phyloP scores from a whole-genome alignment of 768 basidiomycete species.

The Holtermanniella nyarrowii region DNA sequence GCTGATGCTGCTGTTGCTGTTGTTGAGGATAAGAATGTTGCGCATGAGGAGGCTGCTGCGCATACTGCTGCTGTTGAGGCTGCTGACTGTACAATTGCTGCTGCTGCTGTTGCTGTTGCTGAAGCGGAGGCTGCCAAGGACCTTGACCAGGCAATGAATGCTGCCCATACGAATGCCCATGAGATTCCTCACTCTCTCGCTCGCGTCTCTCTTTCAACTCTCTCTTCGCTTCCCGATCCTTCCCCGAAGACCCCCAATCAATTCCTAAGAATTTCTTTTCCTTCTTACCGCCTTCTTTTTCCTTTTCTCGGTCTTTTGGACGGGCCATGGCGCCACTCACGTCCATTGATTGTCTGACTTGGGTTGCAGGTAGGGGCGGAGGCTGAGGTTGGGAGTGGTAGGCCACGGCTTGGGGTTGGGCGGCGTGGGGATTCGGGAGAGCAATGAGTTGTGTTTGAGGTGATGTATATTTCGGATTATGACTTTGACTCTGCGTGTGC shows the following conservation, averaged over 20 bases:
- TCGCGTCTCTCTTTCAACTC: slow-evolving; percentile 5
- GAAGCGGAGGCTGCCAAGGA: slow-evolving; percentile 8
- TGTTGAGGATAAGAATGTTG: slow-evolving; percentile 3
- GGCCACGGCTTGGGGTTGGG: slow-evolving; percentile 19
- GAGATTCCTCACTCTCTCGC: not conserved
- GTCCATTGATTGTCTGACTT: not conserved
- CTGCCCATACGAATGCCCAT: slow-evolving; percentile 10
- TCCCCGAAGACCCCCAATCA: slow-evolving; percentile 11
- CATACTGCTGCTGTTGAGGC: slow-evolving; percentile 5
- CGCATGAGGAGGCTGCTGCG: slow-evolving; percentile 11
- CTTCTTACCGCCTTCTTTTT: slow-evolving; percentile 21
- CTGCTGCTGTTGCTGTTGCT: slow-evolving; percentile 9
- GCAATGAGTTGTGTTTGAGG: not conserved
- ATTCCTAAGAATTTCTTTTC: slow-evolving; percentile 31
- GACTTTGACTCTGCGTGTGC: slow-evolving; percentile 6
- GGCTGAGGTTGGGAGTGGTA: not conserved
- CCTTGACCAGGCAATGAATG: slow-evolving; percentile 21
- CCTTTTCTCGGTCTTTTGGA: slow-evolving; percentile 10
- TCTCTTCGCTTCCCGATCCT: slow-evolving; percentile 8
- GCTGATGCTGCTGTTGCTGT: slow-evolving; percentile 8
- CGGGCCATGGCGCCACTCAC: slow-evolving; percentile 10
- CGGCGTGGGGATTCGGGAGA: not conserved
- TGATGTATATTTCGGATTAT: slow-evolving; percentile 1
- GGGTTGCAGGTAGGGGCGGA: slow-evolving; percentile 5
- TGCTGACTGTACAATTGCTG: slow-evolving; percentile 4